Base-by-base conservation (phyloP, 1,139 yeast genomes). In the Taphrina wiesneri region DNA sequence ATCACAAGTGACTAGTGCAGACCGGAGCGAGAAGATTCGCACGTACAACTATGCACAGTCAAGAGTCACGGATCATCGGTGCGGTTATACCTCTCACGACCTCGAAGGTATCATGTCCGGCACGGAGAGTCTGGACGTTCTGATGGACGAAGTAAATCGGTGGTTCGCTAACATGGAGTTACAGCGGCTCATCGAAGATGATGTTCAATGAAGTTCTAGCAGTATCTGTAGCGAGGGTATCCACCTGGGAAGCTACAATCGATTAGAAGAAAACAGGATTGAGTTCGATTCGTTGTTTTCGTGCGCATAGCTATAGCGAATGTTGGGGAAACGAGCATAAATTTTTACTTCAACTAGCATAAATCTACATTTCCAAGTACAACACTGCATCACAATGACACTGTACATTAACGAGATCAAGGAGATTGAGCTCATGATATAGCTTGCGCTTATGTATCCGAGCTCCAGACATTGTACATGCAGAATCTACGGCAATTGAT, bases 41-140 rank as follows among this genome's bases (percentile, higher is more conserved):
- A 95, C 99, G 0, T 93, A 93, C 75, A 93, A 93, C 73, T 92
- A 83, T 72, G 92, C 96, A 4, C 98, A 93, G 73, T 91, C 91
- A 74, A 81, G 99, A 72, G 84, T 93, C 65, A 92, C 98, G 0
- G 99, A 93, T 74, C 99, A 93, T 74, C 80, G 99, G 64, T 90
- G 97, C 74, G 90, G 92, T 2, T 85, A 77, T 72, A 85, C 92
- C 0, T 74, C 88, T 30, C 88, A 90, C 73, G 96, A 91, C 73
- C 77, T 93, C n/a, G 86, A 82, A 2, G 95, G 91, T 1, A 85
- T 92, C 68, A 81, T 92, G 86, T 80, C 80, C 7, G 98, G 98
- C 1, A 36, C 49, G 7, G 81, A 81, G 64, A 81, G 82, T 70
- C 77, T 93, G 67, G 90, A 84, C 69, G 88, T 85, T 53, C 75